Evolutionary conservation across 495 filamentous ascomycete species (phyloP).

Genomic region (Lasiosphaeriaceae sp.): DNA sequence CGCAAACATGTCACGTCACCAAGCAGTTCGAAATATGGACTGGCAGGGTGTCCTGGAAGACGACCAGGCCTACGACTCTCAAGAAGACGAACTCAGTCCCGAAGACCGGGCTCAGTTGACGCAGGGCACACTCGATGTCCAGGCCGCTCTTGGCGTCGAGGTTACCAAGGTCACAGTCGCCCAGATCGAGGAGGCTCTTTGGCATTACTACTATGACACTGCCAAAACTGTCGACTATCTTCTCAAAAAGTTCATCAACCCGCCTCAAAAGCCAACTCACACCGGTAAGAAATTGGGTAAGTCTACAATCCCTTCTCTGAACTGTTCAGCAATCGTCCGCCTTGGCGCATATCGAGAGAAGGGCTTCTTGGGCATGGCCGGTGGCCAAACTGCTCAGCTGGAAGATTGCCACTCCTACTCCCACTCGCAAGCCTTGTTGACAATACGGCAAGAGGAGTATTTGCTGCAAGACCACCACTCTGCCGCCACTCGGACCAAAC

Average conservation of each 20-base stretch:
- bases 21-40: slow-evolving; percentile 56
- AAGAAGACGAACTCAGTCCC: slow-evolving; percentile 51
- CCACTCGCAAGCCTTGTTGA: slow-evolving; percentile 17
- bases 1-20: slow-evolving; percentile 58
- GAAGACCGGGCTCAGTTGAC: slow-evolving; percentile 58
- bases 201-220: slow-evolving; percentile 95
- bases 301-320: slow-evolving; percentile 27
- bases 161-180: slow-evolving; percentile 54
- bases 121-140: slow-evolving; percentile 52
- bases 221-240: slow-evolving; percentile 79
- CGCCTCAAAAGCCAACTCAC: slow-evolving; percentile 18
- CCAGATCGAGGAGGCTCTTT: slow-evolving; percentile 84
- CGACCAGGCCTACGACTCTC: slow-evolving; percentile 50
- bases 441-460: slow-evolving; percentile 15
- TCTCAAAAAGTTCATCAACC: slow-evolving; percentile 53
- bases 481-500: not conserved
- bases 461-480: not conserved
- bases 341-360: not conserved
- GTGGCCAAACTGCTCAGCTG: not conserved
- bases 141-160: slow-evolving; percentile 48
- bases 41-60: slow-evolving; percentile 59
- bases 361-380: not conserved
- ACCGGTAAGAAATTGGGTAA: slow-evolving; percentile 47
- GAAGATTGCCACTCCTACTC: not conserved
- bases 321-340: not conserved